Evolutionary conservation across 805 yeast genomes (phyloP), one percentile per base, ranked within the genome.

Genomic region (Kurtzmaniella cleridarum): DNA sequence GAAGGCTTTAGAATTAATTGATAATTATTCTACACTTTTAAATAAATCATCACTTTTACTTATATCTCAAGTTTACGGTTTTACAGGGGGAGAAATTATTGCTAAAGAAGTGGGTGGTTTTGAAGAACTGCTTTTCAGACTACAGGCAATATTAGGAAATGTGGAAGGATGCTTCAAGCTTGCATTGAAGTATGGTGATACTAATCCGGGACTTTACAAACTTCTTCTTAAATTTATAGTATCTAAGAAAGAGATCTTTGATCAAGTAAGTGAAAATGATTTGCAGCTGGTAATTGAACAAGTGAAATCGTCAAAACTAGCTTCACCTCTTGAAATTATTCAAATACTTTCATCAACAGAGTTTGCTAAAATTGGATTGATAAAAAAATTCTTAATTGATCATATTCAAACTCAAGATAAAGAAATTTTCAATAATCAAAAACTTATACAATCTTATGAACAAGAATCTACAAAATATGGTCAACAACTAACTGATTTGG

Each of bases 241-340:
- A 1, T 78, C 90, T 0, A 63, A 74, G 2, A 73, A 73, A 30
- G 66, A 65, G 2, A 59, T 80, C 2, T 73, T 77, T 43, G 61
- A 70, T 2, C 60, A 64, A 27, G 72, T 84, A 5, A 78, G 85
- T 1, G 71, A 73, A 12, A 64, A 62, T 18, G 72, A 73, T 32
- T 60, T 78, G 40, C 59, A 62, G 37, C 53, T 55, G 13, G 62
- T 90, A 1, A 57, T 91, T 14, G 62, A 73, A 20, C 71, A 68
- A 41, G 73, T 86, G 35, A 72, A 76, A 34, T 55, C 64, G 2
- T 61, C 66, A 12, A 73, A 76, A 35, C 54, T 84, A 12, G 68
- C 86, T 61, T 69, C 95, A 0, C 84, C 95, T 0, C 58, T 87
- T 14, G 96, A 90, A 47, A 64, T 93, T 1, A 68, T 91, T n/a